Evolutionary conservation across 106 monocot genomes (phyloP), one percentile per base, ranked within the genome.

Genomic region (Platanthera zijinensis): DNA sequence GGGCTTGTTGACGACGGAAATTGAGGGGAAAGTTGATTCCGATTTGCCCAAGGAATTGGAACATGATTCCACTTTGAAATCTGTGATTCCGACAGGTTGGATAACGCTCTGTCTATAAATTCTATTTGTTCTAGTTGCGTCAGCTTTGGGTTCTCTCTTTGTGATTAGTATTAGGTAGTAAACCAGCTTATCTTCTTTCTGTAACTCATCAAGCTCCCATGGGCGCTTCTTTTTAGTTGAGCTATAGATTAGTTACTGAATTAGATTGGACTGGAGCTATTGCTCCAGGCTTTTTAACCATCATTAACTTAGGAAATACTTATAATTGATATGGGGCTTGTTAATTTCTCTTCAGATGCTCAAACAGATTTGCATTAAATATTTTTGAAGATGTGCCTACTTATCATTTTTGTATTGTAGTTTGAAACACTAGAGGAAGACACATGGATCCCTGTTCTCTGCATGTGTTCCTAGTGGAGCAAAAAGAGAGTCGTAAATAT

Each of bases 1-100:
- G 50, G 48, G 48, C 8, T 71, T 76, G 59, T 4, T 48, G 54
- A 25, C 10, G 8, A 9, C 75, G 74, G 79, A 39, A 50, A 74
- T 39, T 39, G 39, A 39, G 39, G 39, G 28, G 49, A 57, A 57
- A 39, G 74, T 19, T 59, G 80, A 77, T 72, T 69, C 77, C 73
- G 81, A 53, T 71, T 77, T 48, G 50, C 30, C 4, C 28, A 15
- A 59, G 69, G 51, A 67, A 39, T 39, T 39, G 39, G 39, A 39
- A 2, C 39, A 39, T 5, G 39, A 15, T 75, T 51, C 17, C 8
- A 39, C 39, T 39, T 39, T 78, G 64, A 92, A 81, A 68, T 75
- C 73, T 62, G 78, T 73, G 46, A 17, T 76, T 32, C 46, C 80
- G 75, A 49, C 79, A 86, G 86, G 89, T 89, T 15, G 18, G 46